Evolutionary conservation across 1,139 yeast genomes (phyloP).

Genomic region (Taphrina communis): DNA sequence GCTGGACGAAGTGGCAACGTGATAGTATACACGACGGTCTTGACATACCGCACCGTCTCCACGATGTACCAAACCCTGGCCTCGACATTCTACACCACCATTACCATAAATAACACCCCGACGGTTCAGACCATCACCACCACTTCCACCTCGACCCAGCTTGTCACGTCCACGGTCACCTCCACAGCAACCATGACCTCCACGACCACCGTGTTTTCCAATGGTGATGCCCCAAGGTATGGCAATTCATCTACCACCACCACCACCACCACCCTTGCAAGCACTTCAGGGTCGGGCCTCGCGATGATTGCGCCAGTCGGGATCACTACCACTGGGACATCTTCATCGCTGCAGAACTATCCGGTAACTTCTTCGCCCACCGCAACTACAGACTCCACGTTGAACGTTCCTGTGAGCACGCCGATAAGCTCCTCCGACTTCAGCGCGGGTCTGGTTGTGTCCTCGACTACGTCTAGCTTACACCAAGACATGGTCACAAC

Average conservation of each 20-base stretch:
- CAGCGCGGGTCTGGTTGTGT: too few relatives aligned
- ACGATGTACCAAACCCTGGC: not conserved
- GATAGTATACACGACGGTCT: not conserved
- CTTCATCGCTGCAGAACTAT: not conserved
- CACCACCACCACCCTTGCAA: not conserved
- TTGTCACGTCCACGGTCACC: not conserved
- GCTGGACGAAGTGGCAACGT: not conserved
- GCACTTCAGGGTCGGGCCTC: not conserved
- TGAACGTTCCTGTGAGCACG: too few relatives aligned
- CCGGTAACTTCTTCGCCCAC: not conserved
- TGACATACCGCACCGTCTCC: not conserved
- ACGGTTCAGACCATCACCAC: not conserved
- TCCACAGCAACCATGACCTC: not conserved
- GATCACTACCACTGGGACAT: not conserved
- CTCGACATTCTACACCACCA: not conserved
- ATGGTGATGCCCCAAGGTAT: not conserved
- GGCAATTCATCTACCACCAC: not conserved
- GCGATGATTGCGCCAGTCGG: not conserved
- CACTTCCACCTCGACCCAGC: not conserved
- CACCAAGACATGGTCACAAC: not conserved
- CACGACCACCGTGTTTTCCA: not conserved
- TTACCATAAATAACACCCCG: not conserved
- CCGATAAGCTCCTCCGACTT: too few relatives aligned
- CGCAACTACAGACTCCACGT: too few relatives aligned
- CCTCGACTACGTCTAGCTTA: not conserved